Percentiles rank a stretch among this genome's conserved stretches.
phyloP scores from a whole-genome alignment of 75 land plant genomes.

The Cupressus sempervirens region DNA sequence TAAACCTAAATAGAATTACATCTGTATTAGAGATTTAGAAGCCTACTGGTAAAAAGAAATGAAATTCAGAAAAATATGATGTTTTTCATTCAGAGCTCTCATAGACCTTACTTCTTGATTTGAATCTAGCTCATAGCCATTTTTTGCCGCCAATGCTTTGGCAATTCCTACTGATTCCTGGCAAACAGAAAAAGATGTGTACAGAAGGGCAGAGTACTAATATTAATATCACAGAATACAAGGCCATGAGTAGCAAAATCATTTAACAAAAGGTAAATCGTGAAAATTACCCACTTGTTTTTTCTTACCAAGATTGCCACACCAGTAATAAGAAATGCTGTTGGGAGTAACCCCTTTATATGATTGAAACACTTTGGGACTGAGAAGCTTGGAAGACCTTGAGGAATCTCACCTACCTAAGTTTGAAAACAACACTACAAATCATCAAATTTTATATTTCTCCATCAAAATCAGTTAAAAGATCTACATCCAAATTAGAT shows the following conservation, averaged over 20 bases:
- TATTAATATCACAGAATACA: background rate
- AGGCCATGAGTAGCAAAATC: background rate
- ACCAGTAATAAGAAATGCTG: slow-evolving; percentile 44
- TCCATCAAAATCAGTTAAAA: background rate
- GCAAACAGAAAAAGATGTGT: background rate
- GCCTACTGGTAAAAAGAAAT: background rate
- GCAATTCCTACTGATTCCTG: slow-evolving; percentile 99
- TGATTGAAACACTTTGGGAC: slow-evolving; percentile 26
- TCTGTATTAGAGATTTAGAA: background rate
- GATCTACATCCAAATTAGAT: background rate
- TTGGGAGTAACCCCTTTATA: slow-evolving; percentile 25
- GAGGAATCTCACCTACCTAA: slow-evolving; percentile 49
- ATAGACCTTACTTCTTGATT: slow-evolving; percentile 80
- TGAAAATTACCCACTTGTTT: background rate
- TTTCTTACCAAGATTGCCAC: slow-evolving; percentile 48
- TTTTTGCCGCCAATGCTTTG: slow-evolving; percentile 93
- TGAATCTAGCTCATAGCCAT: slow-evolving; percentile 94
- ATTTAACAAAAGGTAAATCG: background rate
- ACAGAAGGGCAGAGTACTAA: background rate
- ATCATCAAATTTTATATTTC: background rate
- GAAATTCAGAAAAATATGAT: background rate
- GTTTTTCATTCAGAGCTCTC: background rate
- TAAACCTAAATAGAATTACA: background rate
- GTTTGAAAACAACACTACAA: background rate
- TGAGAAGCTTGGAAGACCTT: slow-evolving; percentile 49